Conservation (phyloP, 1,284 basidiomycete species). For the Puccinia hordei region DNA sequence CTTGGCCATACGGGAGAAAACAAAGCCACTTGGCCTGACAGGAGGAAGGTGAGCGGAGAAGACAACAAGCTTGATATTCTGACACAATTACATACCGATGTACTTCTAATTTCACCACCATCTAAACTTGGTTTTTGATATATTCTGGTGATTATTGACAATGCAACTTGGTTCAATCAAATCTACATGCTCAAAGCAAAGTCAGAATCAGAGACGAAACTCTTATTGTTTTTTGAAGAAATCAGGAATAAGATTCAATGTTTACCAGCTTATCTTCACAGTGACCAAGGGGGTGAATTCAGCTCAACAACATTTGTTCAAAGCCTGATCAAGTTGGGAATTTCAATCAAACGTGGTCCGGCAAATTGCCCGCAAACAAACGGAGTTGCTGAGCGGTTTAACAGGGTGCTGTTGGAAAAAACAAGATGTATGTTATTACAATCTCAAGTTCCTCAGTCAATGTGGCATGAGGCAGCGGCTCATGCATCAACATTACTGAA, state of each 20-base stretch:
- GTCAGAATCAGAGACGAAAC: not conserved
- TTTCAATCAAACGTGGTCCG: not conserved
- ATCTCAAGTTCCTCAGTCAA: not conserved
- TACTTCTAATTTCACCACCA: too few relatives aligned
- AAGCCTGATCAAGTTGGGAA: not conserved
- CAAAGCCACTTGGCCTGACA: too few relatives aligned
- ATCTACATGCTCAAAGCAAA: slow-evolving; percentile 2
- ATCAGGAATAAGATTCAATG: not conserved
- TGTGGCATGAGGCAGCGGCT: not conserved
- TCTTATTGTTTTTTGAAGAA: not conserved
- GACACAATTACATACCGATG: too few relatives aligned
- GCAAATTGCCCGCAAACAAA: slow-evolving; percentile 25
- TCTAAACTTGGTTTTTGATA: too few relatives aligned
- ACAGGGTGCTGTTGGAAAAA: not conserved
- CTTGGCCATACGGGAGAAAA: too few relatives aligned
- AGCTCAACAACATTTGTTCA: not conserved
- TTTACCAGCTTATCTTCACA: not conserved
- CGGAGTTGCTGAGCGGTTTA: slow-evolving; percentile 2
- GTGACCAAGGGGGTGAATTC: too few relatives aligned
- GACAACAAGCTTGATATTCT: too few relatives aligned
- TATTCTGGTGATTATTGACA: not conserved
- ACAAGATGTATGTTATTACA: too few relatives aligned
- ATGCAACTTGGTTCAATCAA: not conserved
- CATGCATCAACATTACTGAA: not conserved
- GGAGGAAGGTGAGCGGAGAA: too few relatives aligned